These are phyloP conservation scores for Taphrina betulina DNA, from an alignment of 1,139 yeast species.

Conservation along the genomic window DNA sequence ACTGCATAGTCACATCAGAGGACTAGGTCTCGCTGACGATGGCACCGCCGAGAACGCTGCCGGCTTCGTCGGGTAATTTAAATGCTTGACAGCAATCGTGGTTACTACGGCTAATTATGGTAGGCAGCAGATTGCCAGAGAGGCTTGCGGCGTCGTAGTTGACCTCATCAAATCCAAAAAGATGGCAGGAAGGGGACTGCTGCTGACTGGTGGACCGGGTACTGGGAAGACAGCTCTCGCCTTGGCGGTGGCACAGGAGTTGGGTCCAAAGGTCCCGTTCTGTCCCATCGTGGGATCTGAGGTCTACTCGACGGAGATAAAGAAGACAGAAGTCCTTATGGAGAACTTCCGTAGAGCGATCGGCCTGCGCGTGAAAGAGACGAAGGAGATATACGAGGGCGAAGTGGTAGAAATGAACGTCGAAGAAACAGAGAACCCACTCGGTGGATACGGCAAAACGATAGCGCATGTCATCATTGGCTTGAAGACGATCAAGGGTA, in stretches of 20 bases:
- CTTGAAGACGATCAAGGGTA: conserved; percentile 91
- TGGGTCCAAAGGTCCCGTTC: conserved; percentile 97
- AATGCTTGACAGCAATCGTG: background rate
- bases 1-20: conserved; percentile 95
- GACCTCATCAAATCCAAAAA: conserved; percentile 89
- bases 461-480: conserved; percentile 93
- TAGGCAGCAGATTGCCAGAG: conserved; percentile 87
- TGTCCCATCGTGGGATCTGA: conserved; percentile 97
- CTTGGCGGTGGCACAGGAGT: conserved; percentile 89
- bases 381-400: conserved; percentile 97
- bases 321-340: conserved; percentile 95
- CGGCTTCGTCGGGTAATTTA: conserved; percentile 47
- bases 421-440: conserved; percentile 93
- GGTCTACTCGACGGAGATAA: conserved; percentile 93
- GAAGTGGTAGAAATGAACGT: conserved; percentile 96
- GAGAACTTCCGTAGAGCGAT: conserved; percentile 96
- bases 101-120: background rate
- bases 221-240: conserved; percentile 98
- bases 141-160: conserved; percentile 94
- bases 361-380: conserved; percentile 87
- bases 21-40: conserved; percentile 86
- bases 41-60: conserved; percentile 83
- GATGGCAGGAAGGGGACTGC: conserved; percentile 94
- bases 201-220: conserved; percentile 96
- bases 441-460: conserved; percentile 97